Evolutionary conservation across 495 filamentous ascomycete species (phyloP).

Genomic region (Cercophora newfieldiana): DNA sequence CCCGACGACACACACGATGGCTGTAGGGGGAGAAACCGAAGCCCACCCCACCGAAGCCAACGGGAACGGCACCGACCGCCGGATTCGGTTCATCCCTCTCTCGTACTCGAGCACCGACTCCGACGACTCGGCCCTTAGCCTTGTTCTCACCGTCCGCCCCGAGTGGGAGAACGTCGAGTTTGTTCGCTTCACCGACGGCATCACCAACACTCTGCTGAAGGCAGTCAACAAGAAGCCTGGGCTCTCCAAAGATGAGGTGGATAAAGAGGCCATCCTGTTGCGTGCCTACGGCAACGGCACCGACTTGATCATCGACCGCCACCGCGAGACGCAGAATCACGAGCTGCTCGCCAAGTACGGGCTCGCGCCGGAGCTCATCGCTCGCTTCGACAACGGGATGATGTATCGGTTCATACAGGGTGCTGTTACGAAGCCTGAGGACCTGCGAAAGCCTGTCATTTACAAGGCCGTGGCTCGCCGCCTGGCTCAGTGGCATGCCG

Average conservation of each 20-base stretch:
- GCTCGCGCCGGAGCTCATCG: slow-evolving; percentile 83
- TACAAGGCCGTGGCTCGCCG: slow-evolving; percentile 81
- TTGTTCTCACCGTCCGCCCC: slow-evolving; percentile 78
- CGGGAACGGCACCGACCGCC: slow-evolving; percentile 28
- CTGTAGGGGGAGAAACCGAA: slow-evolving; percentile 30
- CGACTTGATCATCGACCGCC: slow-evolving; percentile 92
- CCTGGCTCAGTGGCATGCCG: slow-evolving; percentile 91
- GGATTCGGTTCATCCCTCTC: slow-evolving; percentile 63
- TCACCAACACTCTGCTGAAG: slow-evolving; percentile 94
- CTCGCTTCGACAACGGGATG: slow-evolving; percentile 94
- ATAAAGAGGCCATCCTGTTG: slow-evolving; percentile 85
- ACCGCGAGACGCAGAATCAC: slow-evolving; percentile 71
- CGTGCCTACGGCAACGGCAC: slow-evolving; percentile 94
- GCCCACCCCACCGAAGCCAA: slow-evolving; percentile 21
- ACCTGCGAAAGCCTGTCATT: slow-evolving; percentile 68
- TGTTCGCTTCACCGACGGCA: slow-evolving; percentile 91
- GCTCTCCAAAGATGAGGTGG: slow-evolving; percentile 73
- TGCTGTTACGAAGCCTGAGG: slow-evolving; percentile 71
- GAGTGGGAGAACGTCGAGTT: slow-evolving; percentile 91
- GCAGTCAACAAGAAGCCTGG: slow-evolving; percentile 78
- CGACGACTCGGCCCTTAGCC: slow-evolving; percentile 69
- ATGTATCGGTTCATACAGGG: slow-evolving; percentile 90
- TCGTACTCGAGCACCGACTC: slow-evolving; percentile 75
- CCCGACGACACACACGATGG: slow-evolving; percentile 22
- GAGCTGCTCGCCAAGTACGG: slow-evolving; percentile 71